Base-by-base conservation (phyloP, 768 basidiomycete genomes). In the Mrakia hoshinonis region DNA sequence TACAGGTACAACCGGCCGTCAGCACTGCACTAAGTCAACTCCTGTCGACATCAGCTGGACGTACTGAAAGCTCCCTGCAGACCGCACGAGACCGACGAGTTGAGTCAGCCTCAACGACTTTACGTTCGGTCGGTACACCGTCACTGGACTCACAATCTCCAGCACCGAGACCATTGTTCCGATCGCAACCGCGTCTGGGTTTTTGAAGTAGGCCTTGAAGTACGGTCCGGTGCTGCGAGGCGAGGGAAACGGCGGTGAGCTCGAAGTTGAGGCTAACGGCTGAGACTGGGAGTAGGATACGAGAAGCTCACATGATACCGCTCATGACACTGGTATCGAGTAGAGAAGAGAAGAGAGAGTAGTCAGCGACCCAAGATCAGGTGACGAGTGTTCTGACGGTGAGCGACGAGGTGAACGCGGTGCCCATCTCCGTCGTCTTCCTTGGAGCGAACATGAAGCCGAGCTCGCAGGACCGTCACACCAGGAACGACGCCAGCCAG, bases 1-100 rank as follows among this genome's bases (percentile, higher is more conserved):
- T 92, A 47, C 26, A 7, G 36, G n/a, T n/a, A n/a, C n/a, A n/a
- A n/a, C n/a, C n/a, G n/a, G n/a, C 54, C 31, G 31, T 29, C 36
- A n/a, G 29, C 24, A 2, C 43, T 47, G 18, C 12, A 29, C 10
- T 43, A 22, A 22, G 18, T 49, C 48, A 43, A 31, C 39, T 39
- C 36, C 26, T 2, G 13, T 10, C 12, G 22, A 38, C 29, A 12
- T 38, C 38, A 63, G 36, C n/a, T 38, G 7, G 20, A 67, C 34
- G 34, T 36, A 38, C 47, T 18, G 26, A 46, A 69, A 6, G 55
- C 46, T 22, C 46, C 47, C 47, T 48, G 10, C 13, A 38, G 15
- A 49, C 26, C 12, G 60, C 13, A 36, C 24, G 10, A n/a, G 61
- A n/a, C 12, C 34, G 18, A 20, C 6, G 31, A 26, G 18, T 60